Conservation (phyloP, 2,329 filamentous ascomycete species). For the Xylaria digitata region DNA sequence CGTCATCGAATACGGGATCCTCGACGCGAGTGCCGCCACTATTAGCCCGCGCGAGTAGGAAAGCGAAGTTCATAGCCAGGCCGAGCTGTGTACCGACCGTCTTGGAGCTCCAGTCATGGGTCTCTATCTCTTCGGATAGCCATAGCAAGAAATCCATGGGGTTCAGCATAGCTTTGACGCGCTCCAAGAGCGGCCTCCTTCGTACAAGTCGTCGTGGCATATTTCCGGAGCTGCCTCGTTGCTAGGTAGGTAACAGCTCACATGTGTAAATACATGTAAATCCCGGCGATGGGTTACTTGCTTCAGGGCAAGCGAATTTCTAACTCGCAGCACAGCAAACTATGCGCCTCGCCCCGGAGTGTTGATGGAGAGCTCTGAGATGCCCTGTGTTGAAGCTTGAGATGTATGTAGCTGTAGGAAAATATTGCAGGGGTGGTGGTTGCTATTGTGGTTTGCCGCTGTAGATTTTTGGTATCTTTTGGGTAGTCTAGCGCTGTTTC, state of each 20-base stretch:
- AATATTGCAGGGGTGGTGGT: conserved; percentile 37
- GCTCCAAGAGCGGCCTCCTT: conserved; percentile 80
- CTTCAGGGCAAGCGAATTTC: neutral
- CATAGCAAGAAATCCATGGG: conserved; percentile 90
- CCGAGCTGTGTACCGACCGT: conserved; percentile 81
- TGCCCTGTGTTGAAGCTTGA: conserved; percentile 17
- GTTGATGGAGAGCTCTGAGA: conserved; percentile 14
- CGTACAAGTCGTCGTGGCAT: conserved; percentile 88
- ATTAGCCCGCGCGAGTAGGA: conserved; percentile 86
- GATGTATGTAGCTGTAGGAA: conserved; percentile 16
- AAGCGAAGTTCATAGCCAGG: conserved; percentile 78
- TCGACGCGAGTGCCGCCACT: conserved; percentile 64
- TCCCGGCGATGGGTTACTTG: conserved; percentile 10
- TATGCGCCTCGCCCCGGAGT: neutral
- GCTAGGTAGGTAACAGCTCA: conserved; percentile 7
- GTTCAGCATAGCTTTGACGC: conserved; percentile 83
- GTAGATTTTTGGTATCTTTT: neutral
- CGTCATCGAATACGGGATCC: conserved; percentile 89
- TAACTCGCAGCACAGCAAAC: neutral
- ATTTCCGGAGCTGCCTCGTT: conserved; percentile 46
- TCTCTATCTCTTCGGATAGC: conserved; percentile 92
- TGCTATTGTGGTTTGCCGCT: conserved; percentile 24
- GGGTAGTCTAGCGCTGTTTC: neutral
- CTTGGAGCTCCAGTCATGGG: conserved; percentile 89
- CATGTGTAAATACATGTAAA: conserved; percentile 1